Conservation (phyloP, 192 early-diverging fungal genomes). For the Rhizoclosmatium sp. region DNA sequence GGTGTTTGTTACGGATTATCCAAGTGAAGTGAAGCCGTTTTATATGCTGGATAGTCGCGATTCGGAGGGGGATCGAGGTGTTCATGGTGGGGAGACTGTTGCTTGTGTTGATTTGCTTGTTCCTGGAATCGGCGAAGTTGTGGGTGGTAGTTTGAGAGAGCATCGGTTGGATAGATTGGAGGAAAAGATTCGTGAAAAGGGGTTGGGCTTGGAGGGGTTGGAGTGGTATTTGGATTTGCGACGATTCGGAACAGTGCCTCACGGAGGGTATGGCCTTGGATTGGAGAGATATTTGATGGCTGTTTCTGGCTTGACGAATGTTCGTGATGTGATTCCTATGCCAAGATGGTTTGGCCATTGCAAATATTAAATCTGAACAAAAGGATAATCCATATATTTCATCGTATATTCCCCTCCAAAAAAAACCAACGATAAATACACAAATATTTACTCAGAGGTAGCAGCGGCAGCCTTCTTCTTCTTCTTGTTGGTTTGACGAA, state of each 20-base stretch:
- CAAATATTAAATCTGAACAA: conserved; percentile 50
- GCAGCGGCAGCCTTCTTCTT: not conserved
- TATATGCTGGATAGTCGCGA: conserved; percentile 75
- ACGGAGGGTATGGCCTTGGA: conserved; percentile 92
- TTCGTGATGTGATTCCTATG: conserved; percentile 73
- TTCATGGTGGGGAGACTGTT: conserved; percentile 62
- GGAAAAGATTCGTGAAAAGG: conserved; percentile 57
- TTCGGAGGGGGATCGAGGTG: conserved; percentile 30
- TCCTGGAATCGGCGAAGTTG: conserved; percentile 83
- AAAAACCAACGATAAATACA: not conserved
- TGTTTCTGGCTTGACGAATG: conserved; percentile 81
- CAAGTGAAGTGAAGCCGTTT: conserved; percentile 79
- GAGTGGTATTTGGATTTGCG: conserved; percentile 88
- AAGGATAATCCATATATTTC: not conserved
- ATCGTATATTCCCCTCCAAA: not conserved
- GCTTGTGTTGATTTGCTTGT: conserved; percentile 85
- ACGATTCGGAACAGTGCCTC: conserved; percentile 81
- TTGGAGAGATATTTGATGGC: conserved; percentile 83
- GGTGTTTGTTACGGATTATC: conserved; percentile 93
- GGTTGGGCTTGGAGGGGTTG: conserved; percentile 71
- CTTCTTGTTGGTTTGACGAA: conserved; percentile 52
- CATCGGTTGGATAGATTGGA: conserved; percentile 65
- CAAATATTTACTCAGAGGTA: conserved; percentile 3
- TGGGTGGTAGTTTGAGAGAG: conserved; percentile 87
- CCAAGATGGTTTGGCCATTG: conserved; percentile 61